Conservation (phyloP, 768 basidiomycete genomes). For the Trametes elegans region DNA sequence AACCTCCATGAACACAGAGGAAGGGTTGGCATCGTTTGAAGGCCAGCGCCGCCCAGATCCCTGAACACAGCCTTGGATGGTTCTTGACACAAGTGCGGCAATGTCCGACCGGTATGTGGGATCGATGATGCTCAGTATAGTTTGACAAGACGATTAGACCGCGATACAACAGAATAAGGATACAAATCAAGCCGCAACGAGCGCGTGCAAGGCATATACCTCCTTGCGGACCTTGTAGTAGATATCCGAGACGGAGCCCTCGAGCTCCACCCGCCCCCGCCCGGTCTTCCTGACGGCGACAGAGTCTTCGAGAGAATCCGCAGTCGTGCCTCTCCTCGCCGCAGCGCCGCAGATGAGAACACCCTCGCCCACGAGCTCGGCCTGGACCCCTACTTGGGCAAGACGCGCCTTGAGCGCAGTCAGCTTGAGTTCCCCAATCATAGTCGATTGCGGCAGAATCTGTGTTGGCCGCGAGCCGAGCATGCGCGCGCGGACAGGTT, state of each 20-base stretch:
- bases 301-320: conserved; percentile 54
- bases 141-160: not conserved
- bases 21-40: no score
- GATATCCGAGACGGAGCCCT: conserved; percentile 83
- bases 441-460: conserved; percentile 81
- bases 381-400: conserved; percentile 71
- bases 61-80: no score
- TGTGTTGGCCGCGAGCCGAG: conserved; percentile 67
- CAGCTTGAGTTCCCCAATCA: conserved; percentile 96
- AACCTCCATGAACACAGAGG: no score
- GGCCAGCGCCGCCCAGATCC: no score
- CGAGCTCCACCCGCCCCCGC: conserved; percentile 82
- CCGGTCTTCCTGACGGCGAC: conserved; percentile 90
- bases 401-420: conserved; percentile 85
- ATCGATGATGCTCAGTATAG: no score
- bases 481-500: conserved; percentile 36
- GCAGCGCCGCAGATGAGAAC: conserved; percentile 82
- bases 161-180: conserved; percentile 3
- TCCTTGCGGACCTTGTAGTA: conserved; percentile 89
- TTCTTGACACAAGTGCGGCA: no score
- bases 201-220: conserved; percentile 88
- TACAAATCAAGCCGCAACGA: conserved; percentile 59
- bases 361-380: conserved; percentile 97
- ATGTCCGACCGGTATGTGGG: no score
- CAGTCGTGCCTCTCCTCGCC: conserved; percentile 40